Percentiles rank a stretch among this genome's conserved stretches.
These are phyloP conservation scores for Ophiostoma sp. DNA, from an alignment of 2,329 filamentous ascomycete species.

Conservation along the genomic window DNA sequence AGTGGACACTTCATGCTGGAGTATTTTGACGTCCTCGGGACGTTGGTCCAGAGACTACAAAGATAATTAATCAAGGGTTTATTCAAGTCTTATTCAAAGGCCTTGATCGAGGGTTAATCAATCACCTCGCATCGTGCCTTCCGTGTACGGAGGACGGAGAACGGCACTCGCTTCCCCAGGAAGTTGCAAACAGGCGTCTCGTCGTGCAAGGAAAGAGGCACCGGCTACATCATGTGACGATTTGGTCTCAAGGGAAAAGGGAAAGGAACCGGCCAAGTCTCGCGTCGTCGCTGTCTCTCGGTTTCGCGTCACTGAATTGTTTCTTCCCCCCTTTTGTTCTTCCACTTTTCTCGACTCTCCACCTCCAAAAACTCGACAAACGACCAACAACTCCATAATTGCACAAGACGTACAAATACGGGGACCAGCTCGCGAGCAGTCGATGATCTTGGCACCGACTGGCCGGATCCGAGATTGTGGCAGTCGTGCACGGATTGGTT, in stretches of 20 bases:
- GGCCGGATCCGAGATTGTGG: constrained; percentile 13
- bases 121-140: constrained; percentile 9
- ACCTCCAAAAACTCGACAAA: neutral
- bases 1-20: neutral
- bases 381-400: neutral
- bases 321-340: neutral
- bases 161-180: neutral
- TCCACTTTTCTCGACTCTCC: neutral
- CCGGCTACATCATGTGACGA: neutral
- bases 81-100: too few relatives aligned
- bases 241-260: neutral
- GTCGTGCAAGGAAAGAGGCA: neutral
- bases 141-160: neutral
- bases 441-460: neutral
- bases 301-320: neutral
- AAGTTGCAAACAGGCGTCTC: neutral
- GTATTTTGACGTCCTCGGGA: neutral
- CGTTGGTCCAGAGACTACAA: neutral
- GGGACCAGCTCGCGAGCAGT: neutral
- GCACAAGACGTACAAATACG: neutral
- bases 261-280: constrained; percentile 3
- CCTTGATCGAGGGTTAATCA: neutral
- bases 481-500: neutral
- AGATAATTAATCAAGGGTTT: neutral
- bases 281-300: neutral